Base-by-base conservation (phyloP, 1,284 basidiomycete species). In the Cutaneotrichosporon spelunceum region DNA sequence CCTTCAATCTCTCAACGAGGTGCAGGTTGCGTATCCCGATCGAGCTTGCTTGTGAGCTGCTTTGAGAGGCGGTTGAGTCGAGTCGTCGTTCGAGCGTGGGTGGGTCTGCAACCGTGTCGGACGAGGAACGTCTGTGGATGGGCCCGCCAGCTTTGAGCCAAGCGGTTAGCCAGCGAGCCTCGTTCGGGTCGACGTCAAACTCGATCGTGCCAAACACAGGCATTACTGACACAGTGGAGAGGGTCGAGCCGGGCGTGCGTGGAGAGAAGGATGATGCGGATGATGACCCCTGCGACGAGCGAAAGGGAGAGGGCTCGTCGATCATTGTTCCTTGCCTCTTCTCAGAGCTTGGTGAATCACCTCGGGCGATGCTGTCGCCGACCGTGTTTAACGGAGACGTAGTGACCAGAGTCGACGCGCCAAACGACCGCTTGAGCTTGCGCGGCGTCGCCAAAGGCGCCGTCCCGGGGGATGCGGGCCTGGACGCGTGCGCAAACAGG, bases 191-290 rank as follows among this genome's bases (percentile, higher is more conserved):
- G 29, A 79, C 61, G 55, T 79, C 76, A 61, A 79, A 79, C 56
- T 78, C 77, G 30, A 79, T 75, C 3, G 73, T 72, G 6, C 74
- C 77, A 11, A 78, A 70, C 4, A 77, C 66, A 0, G 72, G 68
- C 47, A 66, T 57, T 3, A 63, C 29, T 2, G 26, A 21, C 14
- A 48, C 9, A 4, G 56, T 24, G 4, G 57, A 52, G 14, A 49
- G 45, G 2, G 60, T 21, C 6, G 70, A 72, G 6, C 64, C 62
- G 0, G 71, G 71, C 3, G 70, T 71, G 2, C 26, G 61, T 8
- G 61, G 67, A 58, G 44, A 70, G 44, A 36, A 59, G 30, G 61
- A 57, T 2, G 70, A 60, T 1, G 65, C 61, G 49, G 66, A 58
- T 39, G 64, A 61, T 44, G 57, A 30, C 29, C 55, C 55, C 50